Conservation (phyloP, 345 rosid species). For the thale cress (Arabidopsis thaliana) region TAIR10.1 NC_003075.7:17815001-17815500, state of each 20-base stretch:
- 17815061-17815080: background rate
- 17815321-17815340: constrained; percentile 42
- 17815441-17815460: background rate
- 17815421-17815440: constrained; percentile 4
- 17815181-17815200: background rate
- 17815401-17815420: background rate
- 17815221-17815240: constrained; percentile 16
- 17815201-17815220: constrained; percentile 1
- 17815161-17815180: constrained; percentile 44
- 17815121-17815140: constrained; percentile 4
- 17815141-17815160: constrained; percentile 27
- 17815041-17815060: background rate
- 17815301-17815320: constrained; percentile 9
- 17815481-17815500: background rate
- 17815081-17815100: background rate
- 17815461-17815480: no score
- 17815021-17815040: constrained; percentile 66
- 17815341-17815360: constrained; percentile 21
- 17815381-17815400: background rate
- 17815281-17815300: background rate
- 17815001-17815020: constrained; percentile 85
- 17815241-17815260: constrained; percentile 43
- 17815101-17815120: background rate
- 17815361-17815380: constrained; percentile 13
- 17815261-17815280: background rate